phyloP scores from a whole-genome alignment of 164 flowering plant genomes.

The Magnolia officinalis region DNA sequence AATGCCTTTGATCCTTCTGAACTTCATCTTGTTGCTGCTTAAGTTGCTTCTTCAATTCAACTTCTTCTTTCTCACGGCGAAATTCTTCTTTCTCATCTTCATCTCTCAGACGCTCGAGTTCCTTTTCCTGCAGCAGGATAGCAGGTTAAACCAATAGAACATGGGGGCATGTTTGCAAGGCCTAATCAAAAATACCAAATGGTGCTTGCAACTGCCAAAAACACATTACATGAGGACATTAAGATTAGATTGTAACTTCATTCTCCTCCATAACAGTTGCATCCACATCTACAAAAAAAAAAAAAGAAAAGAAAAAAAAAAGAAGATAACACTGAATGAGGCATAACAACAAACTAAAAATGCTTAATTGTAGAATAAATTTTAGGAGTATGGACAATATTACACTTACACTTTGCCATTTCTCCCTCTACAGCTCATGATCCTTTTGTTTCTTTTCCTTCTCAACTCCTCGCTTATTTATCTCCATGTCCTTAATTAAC shows the following conservation, averaged over 20 bases:
- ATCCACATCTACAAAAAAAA: not conserved
- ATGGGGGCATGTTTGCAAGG: not conserved
- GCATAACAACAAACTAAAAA: not conserved
- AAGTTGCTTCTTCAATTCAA: conserved; percentile 50
- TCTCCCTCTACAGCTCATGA: conserved; percentile 61
- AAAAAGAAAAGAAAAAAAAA: too few species aligned
- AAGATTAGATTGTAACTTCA: too few species aligned
- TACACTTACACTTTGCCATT: conserved; percentile 33
- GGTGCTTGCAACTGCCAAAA: not conserved
- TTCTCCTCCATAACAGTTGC: too few species aligned
- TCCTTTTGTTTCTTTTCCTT: conserved; percentile 68
- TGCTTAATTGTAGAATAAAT: not conserved
- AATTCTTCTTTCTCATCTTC: conserved; percentile 68
- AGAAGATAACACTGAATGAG: not conserved
- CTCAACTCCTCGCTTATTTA: conserved; percentile 54
- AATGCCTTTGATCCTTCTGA: conserved; percentile 56
- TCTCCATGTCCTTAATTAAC: conserved; percentile 62
- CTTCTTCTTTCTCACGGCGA: conserved; percentile 67
- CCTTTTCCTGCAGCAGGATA: conserved; percentile 61
- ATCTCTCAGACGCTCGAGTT: conserved; percentile 55
- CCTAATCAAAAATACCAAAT: not conserved
- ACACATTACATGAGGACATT: not conserved
- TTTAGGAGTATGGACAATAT: not conserved
- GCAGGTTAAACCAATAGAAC: not conserved
- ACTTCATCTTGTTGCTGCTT: conserved; percentile 31